Base-by-base conservation (phyloP, 2,329 filamentous ascomycete genomes). In the Boeremia exigua region DNA sequence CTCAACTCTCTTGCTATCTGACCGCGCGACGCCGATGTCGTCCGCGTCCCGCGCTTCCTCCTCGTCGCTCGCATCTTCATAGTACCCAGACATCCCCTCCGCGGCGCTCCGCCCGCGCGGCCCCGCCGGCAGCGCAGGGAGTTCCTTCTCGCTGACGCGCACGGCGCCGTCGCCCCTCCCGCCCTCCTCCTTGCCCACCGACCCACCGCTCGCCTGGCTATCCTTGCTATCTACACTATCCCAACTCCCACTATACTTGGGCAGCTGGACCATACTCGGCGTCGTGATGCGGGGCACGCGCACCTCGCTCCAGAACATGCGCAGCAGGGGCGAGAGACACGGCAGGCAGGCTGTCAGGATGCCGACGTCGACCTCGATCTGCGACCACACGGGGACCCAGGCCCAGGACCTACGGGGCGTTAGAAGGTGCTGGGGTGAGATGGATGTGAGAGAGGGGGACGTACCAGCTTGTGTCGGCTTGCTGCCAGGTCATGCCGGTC, bases 361-460 rank as follows among this genome's bases (percentile, higher is more conserved):
- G 39, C 67, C 61, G 2, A 68, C 53, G 39, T 70, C 66, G 42
- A 72, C 68, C 58, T 72, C 69, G 36, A 72, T 67, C 34, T 72
- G 67, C 2, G 67, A 70, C 69, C 69, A 71, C 1, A 70, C 63
- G 7, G 68, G 65, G 4, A 70, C 59, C 67, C 66, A 70, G 11
- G 63, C 59, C 63, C 66, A 68, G 17, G 23, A 60, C 58, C 51
- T 59, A 36, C 4, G 11, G 4, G 6, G 17, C 43, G 55, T 63
- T 40, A 60, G 49, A 37, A 11, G n/a, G 14, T 15, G 33, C 15
- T 17, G 30, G 8, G 27, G n/a, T 27, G 12, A n/a, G 15, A 27
- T 12, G 29, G 32, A n/a, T n/a, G n/a, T n/a, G n/a, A n/a, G n/a
- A 27, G 15, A 9, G 27, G 17, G 32, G 7, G 10, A 39, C 52